Conservation (phyloP, 176 grass and related monocot genomes). For the Thinopyrum elongatum region DNA sequence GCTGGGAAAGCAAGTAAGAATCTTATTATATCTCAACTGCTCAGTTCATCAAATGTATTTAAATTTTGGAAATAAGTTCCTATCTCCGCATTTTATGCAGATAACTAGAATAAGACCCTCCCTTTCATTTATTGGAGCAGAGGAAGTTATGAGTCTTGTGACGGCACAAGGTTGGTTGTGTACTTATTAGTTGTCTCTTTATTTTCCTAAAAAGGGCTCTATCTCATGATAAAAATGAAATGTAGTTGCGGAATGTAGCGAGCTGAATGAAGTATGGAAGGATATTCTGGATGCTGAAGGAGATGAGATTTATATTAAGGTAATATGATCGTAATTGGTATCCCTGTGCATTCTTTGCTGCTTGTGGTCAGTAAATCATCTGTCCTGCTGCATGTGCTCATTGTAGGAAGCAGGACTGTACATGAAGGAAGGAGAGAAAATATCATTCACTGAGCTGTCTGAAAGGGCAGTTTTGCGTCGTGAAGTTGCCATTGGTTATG, state of each 20-base stretch:
- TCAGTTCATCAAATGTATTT: slow-evolving; percentile 14
- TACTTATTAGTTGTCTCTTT: slow-evolving; percentile 20
- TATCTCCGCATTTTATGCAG: slow-evolving; percentile 46
- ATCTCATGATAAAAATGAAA: slow-evolving; percentile 35
- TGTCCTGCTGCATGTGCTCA: slow-evolving; percentile 17
- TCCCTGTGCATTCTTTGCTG: slow-evolving; percentile 28
- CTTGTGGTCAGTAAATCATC: slow-evolving; percentile 5
- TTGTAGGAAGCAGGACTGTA: slow-evolving; percentile 86
- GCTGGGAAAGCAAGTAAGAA: slow-evolving; percentile 86
- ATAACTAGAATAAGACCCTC: slow-evolving; percentile 91
- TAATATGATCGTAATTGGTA: slow-evolving; percentile 26
- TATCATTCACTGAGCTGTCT: slow-evolving; percentile 83
- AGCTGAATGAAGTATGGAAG: slow-evolving; percentile 96
- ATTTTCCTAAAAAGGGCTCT: slow-evolving; percentile 11
- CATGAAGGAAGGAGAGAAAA: slow-evolving; percentile 80
- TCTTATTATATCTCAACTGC: slow-evolving; percentile 19
- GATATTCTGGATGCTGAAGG: slow-evolving; percentile 91
- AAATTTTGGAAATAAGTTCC: slow-evolving; percentile 18
- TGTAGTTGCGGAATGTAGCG: slow-evolving; percentile 78
- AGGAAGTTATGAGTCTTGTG: slow-evolving; percentile 97
- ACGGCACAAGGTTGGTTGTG: slow-evolving; percentile 79
- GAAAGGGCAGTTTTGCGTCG: slow-evolving; percentile 88
- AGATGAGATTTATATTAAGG: slow-evolving; percentile 99
- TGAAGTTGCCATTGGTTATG: slow-evolving; percentile 95
- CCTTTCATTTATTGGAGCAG: slow-evolving; percentile 91